A percentile compares a stretch with the other conserved stretches of the same genome.
These are phyloP conservation scores for Podila horticola DNA, from an alignment of 192 early-diverging fungal species.

Conservation along the genomic window DNA sequence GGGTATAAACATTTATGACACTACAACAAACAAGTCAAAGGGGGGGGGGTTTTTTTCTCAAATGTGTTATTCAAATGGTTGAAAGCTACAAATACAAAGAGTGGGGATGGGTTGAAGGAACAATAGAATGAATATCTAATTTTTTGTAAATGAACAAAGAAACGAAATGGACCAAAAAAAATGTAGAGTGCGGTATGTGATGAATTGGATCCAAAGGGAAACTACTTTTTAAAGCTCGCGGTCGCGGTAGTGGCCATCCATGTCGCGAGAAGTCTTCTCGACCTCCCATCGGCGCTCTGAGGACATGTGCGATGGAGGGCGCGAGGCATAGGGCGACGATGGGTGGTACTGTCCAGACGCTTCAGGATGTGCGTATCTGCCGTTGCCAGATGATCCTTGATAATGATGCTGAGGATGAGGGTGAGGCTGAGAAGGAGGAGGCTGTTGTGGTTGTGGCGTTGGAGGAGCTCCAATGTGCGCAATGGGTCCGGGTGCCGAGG, in stretches of 20 bases:
- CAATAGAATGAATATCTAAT: neutral
- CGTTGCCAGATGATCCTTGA: neutral
- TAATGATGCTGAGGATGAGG: neutral
- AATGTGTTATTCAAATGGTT: neutral
- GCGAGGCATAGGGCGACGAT: too few species aligned
- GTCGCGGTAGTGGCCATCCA: constrained; percentile 16
- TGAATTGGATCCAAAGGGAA: neutral
- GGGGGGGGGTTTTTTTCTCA: too few species aligned
- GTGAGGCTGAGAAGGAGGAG: neutral
- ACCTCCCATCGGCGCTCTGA: constrained; percentile 2
- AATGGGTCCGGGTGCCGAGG: neutral
- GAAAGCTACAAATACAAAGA: constrained; percentile 4
- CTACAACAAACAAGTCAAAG: neutral
- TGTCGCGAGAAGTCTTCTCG: constrained; percentile 10
- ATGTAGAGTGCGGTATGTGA: neutral
- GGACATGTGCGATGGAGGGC: neutral
- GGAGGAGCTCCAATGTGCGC: constrained; percentile 1
- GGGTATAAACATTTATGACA: neutral
- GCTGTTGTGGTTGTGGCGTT: constrained; percentile 2
- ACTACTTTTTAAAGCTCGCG: constrained; percentile 10
- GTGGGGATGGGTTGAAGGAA: neutral
- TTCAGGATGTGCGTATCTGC: constrained; percentile 12
- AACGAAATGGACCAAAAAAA: neutral
- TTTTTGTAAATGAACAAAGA: neutral
- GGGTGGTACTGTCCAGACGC: neutral